Evolutionary conservation across 345 rosid genomes (phyloP), one percentile per base, ranked within the genome.

Genomic region (Combretum micranthum): DNA sequence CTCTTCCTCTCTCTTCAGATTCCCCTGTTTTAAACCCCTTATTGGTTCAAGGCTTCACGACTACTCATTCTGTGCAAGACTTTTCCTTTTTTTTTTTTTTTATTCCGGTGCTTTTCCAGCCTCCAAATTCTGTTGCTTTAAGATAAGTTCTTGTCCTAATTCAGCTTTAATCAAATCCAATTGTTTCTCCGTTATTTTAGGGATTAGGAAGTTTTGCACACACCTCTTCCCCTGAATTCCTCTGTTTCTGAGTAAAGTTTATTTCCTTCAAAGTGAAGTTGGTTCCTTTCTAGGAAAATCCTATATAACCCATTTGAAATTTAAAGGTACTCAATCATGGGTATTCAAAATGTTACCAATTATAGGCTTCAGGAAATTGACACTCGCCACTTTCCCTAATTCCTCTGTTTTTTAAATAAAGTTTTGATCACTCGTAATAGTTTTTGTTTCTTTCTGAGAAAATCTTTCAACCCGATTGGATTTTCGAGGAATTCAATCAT

Each of bases 401-500:
- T 25, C 22, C 53, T 23, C 42, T 49, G 47, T 57, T 12, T 7
- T 22, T 32, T 4, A 46, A 13, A 22, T 37, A 0, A 0, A 13
- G 48, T 16, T 20, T 26, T 14, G 2, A 18, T 58, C 20, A 2
- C 6, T 7, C 39, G 9, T 4, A 32, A 11, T 32, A 32, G 9
- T 1, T 7, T 32, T 32, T 53, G 10, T 50, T 20, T 42, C 49
- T 11, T 14, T 12, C 20, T 23, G 19, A 19, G 3, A 12, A 53
- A 12, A 52, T 12, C 20, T 47, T 13, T 10, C 39, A 4, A 42
- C 19, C 57, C n/a, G 11, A 21, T 39, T 25, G 44, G 49, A 56
- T 32, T 52, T 42, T 15, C 17, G 3, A 12, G 11, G 42, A 44
- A 12, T 26, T 52, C 56, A 55, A 52, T 62, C 52, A 93, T 90